Evolutionary conservation across 306 rosid species (phyloP).

Genomic region (Castanea mollissima): DNA sequence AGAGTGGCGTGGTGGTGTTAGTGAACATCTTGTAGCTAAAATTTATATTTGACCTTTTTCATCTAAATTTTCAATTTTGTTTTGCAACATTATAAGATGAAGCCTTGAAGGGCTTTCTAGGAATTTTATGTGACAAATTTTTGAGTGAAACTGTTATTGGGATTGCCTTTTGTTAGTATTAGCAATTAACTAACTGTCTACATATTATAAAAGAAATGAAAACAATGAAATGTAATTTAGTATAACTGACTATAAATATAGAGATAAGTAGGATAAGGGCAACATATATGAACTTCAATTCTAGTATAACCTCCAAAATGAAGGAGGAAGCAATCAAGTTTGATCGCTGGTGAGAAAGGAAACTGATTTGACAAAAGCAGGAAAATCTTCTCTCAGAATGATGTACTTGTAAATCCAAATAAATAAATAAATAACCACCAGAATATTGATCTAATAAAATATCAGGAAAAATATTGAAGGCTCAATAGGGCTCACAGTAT

Average conservation of each 20-base stretch:
- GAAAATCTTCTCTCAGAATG: not conserved
- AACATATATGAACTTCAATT: too few relatives aligned
- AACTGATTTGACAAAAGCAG: not conserved
- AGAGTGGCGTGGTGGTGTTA: too few relatives aligned
- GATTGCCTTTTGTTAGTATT: not conserved
- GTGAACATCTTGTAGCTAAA: too few relatives aligned
- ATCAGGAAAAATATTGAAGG: slow-evolving; percentile 5
- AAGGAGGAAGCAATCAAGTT: too few relatives aligned
- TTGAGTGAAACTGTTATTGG: not conserved
- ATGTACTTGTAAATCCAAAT: not conserved
- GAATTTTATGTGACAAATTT: slow-evolving; percentile 4
- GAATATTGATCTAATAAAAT: slow-evolving; percentile 5
- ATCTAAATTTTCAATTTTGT: too few relatives aligned
- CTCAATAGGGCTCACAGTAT: slow-evolving; percentile 60
- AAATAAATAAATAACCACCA: not conserved
- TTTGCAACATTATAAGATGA: not conserved
- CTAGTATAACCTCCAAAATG: too few relatives aligned
- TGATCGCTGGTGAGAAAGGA: not conserved
- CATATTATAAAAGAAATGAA: not conserved
- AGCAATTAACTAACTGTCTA: not conserved
- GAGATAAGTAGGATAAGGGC: too few relatives aligned
- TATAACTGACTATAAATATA: too few relatives aligned
- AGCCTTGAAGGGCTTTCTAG: not conserved
- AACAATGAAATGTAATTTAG: not conserved
- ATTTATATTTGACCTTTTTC: too few relatives aligned